Evolutionary conservation across 1,284 basidiomycete species (phyloP), one percentile per base, ranked within the genome.

Genomic region (Lentinus polychrous): DNA sequence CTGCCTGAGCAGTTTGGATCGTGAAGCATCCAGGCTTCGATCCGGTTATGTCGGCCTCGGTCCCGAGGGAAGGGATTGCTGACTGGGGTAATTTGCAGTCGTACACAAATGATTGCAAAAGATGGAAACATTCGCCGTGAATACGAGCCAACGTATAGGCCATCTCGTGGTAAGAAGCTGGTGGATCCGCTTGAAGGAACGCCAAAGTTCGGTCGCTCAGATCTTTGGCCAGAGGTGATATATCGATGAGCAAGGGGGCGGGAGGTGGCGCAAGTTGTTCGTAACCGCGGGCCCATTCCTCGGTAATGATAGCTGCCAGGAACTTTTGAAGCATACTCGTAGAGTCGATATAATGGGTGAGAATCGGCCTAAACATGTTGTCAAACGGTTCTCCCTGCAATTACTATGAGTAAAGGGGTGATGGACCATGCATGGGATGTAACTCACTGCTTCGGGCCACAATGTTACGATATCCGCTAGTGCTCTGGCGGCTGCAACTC

Each of bases 91-190:
- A 72, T 66, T 94, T 94, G 71, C 89, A 95, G 52, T 96, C 92
- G 24, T 78, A 73, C 11, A 76, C 74, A 67, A 98, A 96, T 22
- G 86, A 80, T 48, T 83, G 81, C 39, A 95, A 76, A 15, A 98
- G 78, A 2, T 81, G 76, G 56, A 79, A 78, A 56, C 90, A 94
- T 57, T 98, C 94, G 27, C 72, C 66, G 56, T 91, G 84, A 48
- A 96, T 86, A 22, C 90, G 84, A 45, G 78, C 76, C 20, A 98
- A 81, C 38, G 86, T 77, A 50, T 87, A 78, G 1, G 82, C 79
- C 90, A 96, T 94, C 68, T 99, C 96, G 65, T 91, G 84, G 64
- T 98, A 97, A 1, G 90, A 86, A 0, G 81, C 66, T 2, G 91
- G 90, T 2, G 88, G 79, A 1, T 77, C 73, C 22, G 73, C 77